These are phyloP conservation scores for Carex pumila DNA, from an alignment of 176 grass and related monocot genomes.

Conservation along the genomic window DNA sequence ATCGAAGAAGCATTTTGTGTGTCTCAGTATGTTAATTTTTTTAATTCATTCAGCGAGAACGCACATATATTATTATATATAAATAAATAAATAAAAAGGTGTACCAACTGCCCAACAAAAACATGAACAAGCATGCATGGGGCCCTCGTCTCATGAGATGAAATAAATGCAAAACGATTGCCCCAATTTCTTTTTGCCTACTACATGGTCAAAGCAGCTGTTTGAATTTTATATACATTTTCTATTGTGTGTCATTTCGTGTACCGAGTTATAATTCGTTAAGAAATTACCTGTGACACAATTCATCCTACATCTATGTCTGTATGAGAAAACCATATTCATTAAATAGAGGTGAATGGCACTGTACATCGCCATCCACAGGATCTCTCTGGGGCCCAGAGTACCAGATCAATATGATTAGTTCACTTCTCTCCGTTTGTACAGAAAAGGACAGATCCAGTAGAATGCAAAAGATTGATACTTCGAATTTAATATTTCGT, in stretches of 20 bases:
- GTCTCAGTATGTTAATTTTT: not conserved
- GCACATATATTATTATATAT: not conserved
- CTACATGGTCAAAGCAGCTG: not conserved
- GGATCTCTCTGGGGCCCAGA: not conserved
- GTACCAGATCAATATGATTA: not conserved
- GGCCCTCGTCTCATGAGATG: not conserved
- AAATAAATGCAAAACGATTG: not conserved
- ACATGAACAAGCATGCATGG: not conserved
- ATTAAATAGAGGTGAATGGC: not conserved
- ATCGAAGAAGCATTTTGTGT: not conserved
- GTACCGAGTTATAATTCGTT: not conserved
- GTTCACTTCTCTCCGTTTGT: not conserved
- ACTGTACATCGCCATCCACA: not conserved
- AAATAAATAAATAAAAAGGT: not conserved
- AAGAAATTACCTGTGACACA: not conserved
- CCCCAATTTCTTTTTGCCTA: not conserved
- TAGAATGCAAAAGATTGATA: not conserved
- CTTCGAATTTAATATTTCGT: not conserved
- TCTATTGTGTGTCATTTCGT: not conserved
- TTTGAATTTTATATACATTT: not conserved
- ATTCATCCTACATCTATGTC: not conserved
- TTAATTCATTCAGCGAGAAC: not conserved
- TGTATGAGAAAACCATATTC: not conserved
- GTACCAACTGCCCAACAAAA: not conserved
- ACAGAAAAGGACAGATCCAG: not conserved